Evolutionary conservation across 2,329 filamentous ascomycete species (phyloP), one percentile per base, ranked within the genome.

Genomic region (Lomentospora prolificans): DNA sequence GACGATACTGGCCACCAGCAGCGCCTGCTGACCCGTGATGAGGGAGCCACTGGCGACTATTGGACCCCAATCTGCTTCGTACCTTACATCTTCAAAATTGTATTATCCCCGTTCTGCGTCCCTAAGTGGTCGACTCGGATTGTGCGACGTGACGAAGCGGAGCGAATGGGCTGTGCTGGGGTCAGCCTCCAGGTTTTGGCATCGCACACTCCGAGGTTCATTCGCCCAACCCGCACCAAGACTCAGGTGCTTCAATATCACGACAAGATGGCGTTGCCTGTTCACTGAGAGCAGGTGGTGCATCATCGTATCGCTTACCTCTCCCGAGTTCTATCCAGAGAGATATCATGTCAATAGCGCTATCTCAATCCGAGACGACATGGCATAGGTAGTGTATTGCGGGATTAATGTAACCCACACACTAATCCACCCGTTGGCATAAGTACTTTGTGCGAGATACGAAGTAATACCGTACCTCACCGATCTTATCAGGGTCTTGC

Each of bases 121-220:
- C 24, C 44, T 48, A 4, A 48, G 17, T 48, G 44, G 44, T 48
- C 44, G 44, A 27, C 44, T 12, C 44, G 44, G 44, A 48, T n/a
- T 48, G 44, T 48, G 44, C 44, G 44, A 48, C 44, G 44, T 48
- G 44, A 48, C 22, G 44, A 41, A 41, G 36, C 36, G 14, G 36
- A 41, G 36, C 36, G 36, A 48, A 25, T 48, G 44, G 44, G 44
- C 44, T 48, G 44, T 48, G 44, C 22, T 48, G 44, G 44, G 44
- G 44, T n/a, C 44, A 22, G 17, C 22, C 44, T 27, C 44, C 22
- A 48, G 22, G 44, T 17, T 48, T n/a, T 25, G 22, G 41, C 19
- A 48, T 22, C 44, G 17, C 17, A 48, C 44, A 22, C 44, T 3
- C 5, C 22, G 10, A 25, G 17, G 12, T 12, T 48, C 19, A 48